Evolutionary conservation across 2,329 filamentous ascomycete species (phyloP), one percentile per base, ranked within the genome.

Genomic region (Sclerotinia subarctica): DNA sequence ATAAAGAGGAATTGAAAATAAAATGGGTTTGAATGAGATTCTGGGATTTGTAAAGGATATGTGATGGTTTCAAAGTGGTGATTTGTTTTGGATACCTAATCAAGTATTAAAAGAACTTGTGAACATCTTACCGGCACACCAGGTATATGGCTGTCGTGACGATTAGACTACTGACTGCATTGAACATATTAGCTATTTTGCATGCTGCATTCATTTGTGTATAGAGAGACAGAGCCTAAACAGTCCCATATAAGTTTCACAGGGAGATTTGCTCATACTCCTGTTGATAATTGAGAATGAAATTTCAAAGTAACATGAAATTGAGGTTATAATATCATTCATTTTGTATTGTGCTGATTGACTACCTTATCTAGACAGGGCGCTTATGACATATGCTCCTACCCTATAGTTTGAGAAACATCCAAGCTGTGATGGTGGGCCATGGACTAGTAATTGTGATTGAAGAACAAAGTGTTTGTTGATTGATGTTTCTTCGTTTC

Each of bases 371-470:
- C 29, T 38, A 21, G 29, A 44, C 47, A 53, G 47, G 57, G 65
- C 65, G 65, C 65, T 67, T 67, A 67, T 35, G 19, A 17, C 29
- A 42, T 54, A 54, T 4, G 26, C 65, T 51, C 57, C 29, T 53
- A 54, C 26, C 65, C 65, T 67, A 63, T 67, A 51, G 59, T 54
- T 54, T 29, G 56, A 42, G 57, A 17, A 21, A 29, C 38, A 44
- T 21, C 24, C n/a, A 26, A 32, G 10, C 17, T 6, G 38, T 11
- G 38, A n/a, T 44, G 49, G 60, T 64, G 60, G 47, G 47, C 44
- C 21, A 10, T 38, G 17, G 38, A 3, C 4, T 24, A 4, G 2
- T 32, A 4, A 3, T 32, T 62, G 57, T 21, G 57, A 24, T 46
- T 46, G 57, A 46, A 51, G 59, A 51, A 29, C 17, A 32, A 46